phyloP scores from a whole-genome alignment of 306 rosid species.

The Glycine tomentella region DNA sequence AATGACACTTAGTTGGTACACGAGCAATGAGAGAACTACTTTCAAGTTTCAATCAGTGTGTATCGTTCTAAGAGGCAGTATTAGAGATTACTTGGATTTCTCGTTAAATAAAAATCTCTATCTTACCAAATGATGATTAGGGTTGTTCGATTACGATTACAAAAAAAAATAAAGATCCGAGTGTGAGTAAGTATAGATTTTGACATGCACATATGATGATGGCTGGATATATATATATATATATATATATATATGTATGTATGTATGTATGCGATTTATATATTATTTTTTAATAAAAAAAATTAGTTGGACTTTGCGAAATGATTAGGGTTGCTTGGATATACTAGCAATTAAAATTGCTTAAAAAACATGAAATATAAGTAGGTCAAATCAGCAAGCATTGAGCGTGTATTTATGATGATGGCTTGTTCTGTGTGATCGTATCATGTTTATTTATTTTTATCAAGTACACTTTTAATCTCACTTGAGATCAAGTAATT shows the following conservation, averaged over 20 bases:
- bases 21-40: conserved; percentile 2
- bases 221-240: no score
- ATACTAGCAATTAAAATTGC: conserved; percentile 21
- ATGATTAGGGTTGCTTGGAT: conserved; percentile 46
- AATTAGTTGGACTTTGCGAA: conserved; percentile 25
- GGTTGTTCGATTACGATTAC: background rate
- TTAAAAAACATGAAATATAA: conserved; percentile 8
- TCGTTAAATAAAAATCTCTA: conserved; percentile 20
- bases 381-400: conserved; percentile 39
- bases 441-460: conserved; percentile 26
- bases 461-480: conserved; percentile 45
- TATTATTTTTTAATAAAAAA: background rate
- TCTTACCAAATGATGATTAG: conserved; percentile 25
- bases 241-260: no score
- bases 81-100: conserved; percentile 28
- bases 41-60: conserved; percentile 17
- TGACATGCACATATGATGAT: no score
- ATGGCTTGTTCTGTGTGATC: conserved; percentile 40
- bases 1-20: conserved; percentile 12
- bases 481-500: conserved; percentile 47
- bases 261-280: background rate
- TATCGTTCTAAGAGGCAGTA: conserved; percentile 21
- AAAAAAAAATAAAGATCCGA: background rate
- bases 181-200: background rate
- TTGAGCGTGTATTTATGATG: conserved; percentile 49